Evolutionary conservation across 805 yeast genomes (phyloP).

Genomic region (Metschnikowia noctiluminum): DNA sequence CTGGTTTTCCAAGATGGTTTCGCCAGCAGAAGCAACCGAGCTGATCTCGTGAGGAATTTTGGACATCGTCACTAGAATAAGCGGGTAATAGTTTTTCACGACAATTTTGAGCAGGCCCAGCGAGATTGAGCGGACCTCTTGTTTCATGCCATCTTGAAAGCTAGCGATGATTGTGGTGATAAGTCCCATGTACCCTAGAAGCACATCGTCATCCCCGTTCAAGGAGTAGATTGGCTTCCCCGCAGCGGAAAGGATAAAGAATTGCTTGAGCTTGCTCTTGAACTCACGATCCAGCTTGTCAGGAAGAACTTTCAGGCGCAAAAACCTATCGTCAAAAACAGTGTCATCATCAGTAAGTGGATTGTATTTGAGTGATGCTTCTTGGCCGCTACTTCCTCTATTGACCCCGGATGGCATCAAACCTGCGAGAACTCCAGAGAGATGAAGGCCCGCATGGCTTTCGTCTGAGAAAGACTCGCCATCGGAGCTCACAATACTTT

Average conservation of each 20-base stretch:
- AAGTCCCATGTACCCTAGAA: constrained; percentile 72
- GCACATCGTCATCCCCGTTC: constrained; percentile 65
- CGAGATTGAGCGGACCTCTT: constrained; percentile 48
- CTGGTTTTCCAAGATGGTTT: constrained; percentile 41
- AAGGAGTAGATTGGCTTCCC: constrained; percentile 86
- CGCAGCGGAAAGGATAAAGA: constrained; percentile 74
- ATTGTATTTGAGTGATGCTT: constrained; percentile 1
- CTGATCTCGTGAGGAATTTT: constrained; percentile 43
- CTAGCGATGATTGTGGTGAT: constrained; percentile 75
- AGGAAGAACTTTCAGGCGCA: constrained; percentile 10
- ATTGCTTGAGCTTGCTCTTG: constrained; percentile 54
- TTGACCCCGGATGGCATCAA: constrained; percentile 1
- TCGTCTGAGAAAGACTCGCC: constrained; percentile 3
- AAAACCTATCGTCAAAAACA: constrained; percentile 8
- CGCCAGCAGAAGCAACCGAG: background rate
- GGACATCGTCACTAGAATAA: constrained; percentile 70
- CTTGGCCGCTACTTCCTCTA: background rate
- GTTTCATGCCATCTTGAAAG: constrained; percentile 46
- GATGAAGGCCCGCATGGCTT: constrained; percentile 5
- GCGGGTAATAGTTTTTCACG: constrained; percentile 61
- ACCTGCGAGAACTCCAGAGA: constrained; percentile 6
- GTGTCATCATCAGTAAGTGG: constrained; percentile 11
- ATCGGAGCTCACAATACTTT: constrained; percentile 8
- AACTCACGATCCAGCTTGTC: constrained; percentile 22
- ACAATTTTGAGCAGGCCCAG: constrained; percentile 51